These are phyloP conservation scores for Gautieria morchelliformis DNA, from an alignment of 768 basidiomycete genomes.

Conservation along the genomic window DNA sequence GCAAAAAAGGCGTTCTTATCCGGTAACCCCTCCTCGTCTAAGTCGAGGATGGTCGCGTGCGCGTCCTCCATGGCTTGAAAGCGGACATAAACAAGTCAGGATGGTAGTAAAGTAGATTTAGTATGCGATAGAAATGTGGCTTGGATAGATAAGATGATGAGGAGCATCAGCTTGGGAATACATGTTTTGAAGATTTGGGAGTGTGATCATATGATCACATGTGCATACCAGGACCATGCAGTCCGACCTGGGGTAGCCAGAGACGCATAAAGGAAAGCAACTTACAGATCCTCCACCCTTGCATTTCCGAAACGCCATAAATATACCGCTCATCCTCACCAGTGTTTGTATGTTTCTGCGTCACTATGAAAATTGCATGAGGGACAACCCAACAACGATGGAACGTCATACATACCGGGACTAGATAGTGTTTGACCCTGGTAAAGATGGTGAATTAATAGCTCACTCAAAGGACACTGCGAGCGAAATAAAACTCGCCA, in stretches of 20 bases:
- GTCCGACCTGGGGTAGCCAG: background rate
- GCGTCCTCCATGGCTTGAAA: slow-evolving; percentile 92
- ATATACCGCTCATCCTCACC: slow-evolving; percentile 62
- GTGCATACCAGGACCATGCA: background rate
- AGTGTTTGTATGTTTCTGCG: slow-evolving; percentile 67
- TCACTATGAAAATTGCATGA: slow-evolving; percentile 39
- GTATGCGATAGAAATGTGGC: background rate
- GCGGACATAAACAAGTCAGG: slow-evolving; percentile 4
- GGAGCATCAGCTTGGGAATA: slow-evolving; percentile 3
- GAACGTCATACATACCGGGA: slow-evolving; percentile 44
- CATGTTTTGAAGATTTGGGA: background rate
- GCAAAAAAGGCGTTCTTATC: slow-evolving; percentile 74
- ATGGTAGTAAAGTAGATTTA: background rate
- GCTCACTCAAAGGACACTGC: background rate
- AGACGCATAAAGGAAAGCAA: slow-evolving; percentile 15
- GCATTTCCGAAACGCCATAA: slow-evolving; percentile 91
- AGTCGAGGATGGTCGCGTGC: slow-evolving; percentile 64
- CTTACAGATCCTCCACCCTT: slow-evolving; percentile 98
- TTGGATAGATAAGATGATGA: background rate
- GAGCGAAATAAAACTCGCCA: background rate
- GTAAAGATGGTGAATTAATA: slow-evolving; percentile 1
- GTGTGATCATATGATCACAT: background rate
- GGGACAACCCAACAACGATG: background rate
- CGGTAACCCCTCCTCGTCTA: slow-evolving; percentile 39
- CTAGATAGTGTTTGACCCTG: slow-evolving; percentile 84